Conservation (phyloP, 495 filamentous ascomycete genomes). For the Aspergillus ellipticus region DNA sequence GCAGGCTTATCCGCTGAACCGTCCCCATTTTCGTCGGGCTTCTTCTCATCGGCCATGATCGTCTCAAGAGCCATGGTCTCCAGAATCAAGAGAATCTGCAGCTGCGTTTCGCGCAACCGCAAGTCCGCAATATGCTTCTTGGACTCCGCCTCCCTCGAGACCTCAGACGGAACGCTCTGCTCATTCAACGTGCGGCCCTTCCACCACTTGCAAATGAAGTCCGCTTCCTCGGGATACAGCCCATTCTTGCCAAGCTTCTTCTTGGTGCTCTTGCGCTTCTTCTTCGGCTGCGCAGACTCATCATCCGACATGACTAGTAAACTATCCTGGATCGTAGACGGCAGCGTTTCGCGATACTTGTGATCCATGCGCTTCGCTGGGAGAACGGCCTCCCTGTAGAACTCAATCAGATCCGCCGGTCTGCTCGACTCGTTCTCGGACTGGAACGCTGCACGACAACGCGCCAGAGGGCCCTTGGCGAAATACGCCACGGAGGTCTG, state of each 20-base stretch:
- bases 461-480: conserved; percentile 90
- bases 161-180: conserved; percentile 30
- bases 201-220: conserved; percentile 82
- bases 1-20: conserved; percentile 32
- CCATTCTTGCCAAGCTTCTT: conserved; percentile 73
- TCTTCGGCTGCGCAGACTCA: conserved; percentile 39
- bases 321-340: conserved; percentile 61
- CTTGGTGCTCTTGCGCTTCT: conserved; percentile 62
- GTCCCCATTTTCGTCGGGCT: conserved; percentile 19
- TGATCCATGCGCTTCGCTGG: conserved; percentile 74
- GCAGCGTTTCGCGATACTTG: conserved; percentile 79
- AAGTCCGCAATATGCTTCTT: conserved; percentile 61
- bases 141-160: conserved; percentile 49
- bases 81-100: conserved; percentile 86
- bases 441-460: conserved; percentile 74
- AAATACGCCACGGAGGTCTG: conserved; percentile 93
- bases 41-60: conserved; percentile 30
- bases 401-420: conserved; percentile 54
- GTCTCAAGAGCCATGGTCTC: conserved; percentile 77
- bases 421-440: conserved; percentile 39
- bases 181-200: conserved; percentile 42
- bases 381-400: conserved; percentile 67
- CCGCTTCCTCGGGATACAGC: conserved; percentile 70
- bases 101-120: conserved; percentile 72
- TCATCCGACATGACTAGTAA: conserved; percentile 61